Evolutionary conservation across 495 filamentous ascomycete species (phyloP).

Genomic region (Penicillium ucsense): DNA sequence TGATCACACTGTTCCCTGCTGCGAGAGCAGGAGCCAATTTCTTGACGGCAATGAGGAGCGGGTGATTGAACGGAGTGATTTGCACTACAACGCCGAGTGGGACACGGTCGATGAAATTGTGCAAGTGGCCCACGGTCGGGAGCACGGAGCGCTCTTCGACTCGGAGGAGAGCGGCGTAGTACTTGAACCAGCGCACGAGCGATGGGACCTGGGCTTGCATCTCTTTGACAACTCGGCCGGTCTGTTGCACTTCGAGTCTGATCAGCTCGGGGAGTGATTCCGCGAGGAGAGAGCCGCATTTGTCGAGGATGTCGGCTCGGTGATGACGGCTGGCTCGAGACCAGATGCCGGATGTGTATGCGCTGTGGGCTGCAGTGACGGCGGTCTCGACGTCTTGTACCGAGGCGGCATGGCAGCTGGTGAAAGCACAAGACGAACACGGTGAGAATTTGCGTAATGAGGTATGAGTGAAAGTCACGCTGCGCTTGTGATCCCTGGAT

Average conservation of each 20-base stretch:
- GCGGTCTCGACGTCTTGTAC: slow-evolving; percentile 35
- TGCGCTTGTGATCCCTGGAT: no score
- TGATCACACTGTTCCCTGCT: slow-evolving; percentile 51
- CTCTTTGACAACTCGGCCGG: slow-evolving; percentile 52
- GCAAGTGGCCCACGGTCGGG: slow-evolving; percentile 49
- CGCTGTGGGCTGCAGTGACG: slow-evolving; percentile 34
- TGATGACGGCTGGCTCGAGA: slow-evolving; percentile 41
- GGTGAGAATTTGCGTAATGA: background rate
- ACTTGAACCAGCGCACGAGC: slow-evolving; percentile 54
- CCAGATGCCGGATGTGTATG: slow-evolving; percentile 49
- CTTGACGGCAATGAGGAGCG: slow-evolving; percentile 53
- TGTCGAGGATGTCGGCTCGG: slow-evolving; percentile 48
- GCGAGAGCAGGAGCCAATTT: slow-evolving; percentile 53
- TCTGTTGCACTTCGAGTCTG: slow-evolving; percentile 49
- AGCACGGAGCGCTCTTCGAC: slow-evolving; percentile 51
- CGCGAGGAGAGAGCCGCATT: slow-evolving; percentile 41
- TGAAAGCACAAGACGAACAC: background rate
- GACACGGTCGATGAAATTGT: slow-evolving; percentile 49
- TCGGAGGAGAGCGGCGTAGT: slow-evolving; percentile 50
- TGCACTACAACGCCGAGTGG: slow-evolving; percentile 55
- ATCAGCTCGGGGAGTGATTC: slow-evolving; percentile 41
- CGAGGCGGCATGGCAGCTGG: slow-evolving; percentile 36
- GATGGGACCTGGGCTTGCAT: slow-evolving; percentile 56
- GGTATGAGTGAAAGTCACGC: no score
- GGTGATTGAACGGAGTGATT: slow-evolving; percentile 60